Base-by-base conservation (phyloP, 176 grass and related monocot species). In the Microstegium vimineum region DNA sequence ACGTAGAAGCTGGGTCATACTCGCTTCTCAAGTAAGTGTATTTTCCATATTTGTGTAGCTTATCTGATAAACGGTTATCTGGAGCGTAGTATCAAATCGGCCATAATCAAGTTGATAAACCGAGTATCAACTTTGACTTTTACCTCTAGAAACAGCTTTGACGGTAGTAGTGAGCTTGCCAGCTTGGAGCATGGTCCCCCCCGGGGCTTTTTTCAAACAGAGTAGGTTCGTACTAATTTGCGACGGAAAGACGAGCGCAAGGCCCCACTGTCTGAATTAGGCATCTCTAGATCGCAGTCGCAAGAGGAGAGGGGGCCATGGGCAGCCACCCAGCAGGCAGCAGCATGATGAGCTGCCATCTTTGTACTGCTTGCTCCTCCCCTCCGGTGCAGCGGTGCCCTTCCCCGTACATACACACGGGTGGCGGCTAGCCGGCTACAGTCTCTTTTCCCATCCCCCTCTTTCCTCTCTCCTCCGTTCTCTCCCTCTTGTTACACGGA, bases 331-430 rank as follows among this genome's bases (percentile, higher is more conserved):
- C 12, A 18, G 77, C n/a, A n/a, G n/a, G n/a, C n/a, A n/a, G n/a
- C 62, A 54, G 63, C 64, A 68, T 69, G 89, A 74, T 56, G 78
- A 78, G 45, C 78, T 82, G 77, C 77, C 82, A n/a, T 70, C 5
- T 75, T 85, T 85, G 88, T 78, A 73, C 46, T 26, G 79, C n/a
- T n/a, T n/a, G n/a, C 60, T 86, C 57, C 82, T 34, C 22, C 22
- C 26, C 77, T 43, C 65, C 73, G 20, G 38, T 38, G 75, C 5
- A 11, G 11, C 59, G 52, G n/a, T n/a, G n/a, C n/a, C n/a, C 49
- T 60, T 12, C 69, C n/a, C 87, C 75, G 46, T 64, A 49, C 63
- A 61, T 26, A 36, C 42, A 83, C 81, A 77, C 83, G 78, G 45
- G 45, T 32, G 64, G 43, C 45, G 34, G 25, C 63, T 38, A 75